Evolutionary conservation across 805 yeast genomes (phyloP).

Genomic region (Lipomyces chichibuensis): DNA sequence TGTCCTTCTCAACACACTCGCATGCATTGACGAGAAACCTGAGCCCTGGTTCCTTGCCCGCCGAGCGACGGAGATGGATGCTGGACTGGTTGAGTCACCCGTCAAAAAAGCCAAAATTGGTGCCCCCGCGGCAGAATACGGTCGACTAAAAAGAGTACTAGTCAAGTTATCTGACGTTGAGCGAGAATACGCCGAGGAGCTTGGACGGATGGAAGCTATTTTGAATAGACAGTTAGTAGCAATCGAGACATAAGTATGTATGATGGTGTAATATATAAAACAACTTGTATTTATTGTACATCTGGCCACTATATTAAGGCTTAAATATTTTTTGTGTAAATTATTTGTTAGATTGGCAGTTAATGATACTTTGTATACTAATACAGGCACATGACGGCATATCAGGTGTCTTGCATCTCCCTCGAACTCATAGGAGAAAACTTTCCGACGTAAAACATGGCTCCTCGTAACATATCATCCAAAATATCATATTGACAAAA

Average conservation of each 20-base stretch:
- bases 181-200: conserved; percentile 27
- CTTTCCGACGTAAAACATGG: conserved; percentile 1
- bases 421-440: background rate
- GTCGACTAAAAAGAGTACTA: conserved; percentile 18
- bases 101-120: conserved; percentile 2
- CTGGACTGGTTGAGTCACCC: conserved; percentile 3
- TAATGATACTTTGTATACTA: background rate
- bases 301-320: background rate
- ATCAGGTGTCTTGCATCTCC: background rate
- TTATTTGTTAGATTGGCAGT: background rate
- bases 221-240: conserved; percentile 18
- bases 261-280: background rate
- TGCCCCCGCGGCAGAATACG: background rate
- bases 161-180: conserved; percentile 27
- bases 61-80: background rate
- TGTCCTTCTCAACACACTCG: conserved; percentile 35
- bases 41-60: conserved; percentile 47
- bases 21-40: conserved; percentile 45
- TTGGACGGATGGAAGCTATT: conserved; percentile 28
- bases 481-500: background rate
- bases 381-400: background rate
- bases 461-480: conserved; percentile 6
- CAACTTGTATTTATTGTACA: background rate
- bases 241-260: background rate
- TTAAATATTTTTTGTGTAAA: background rate